Percentiles rank a stretch among this genome's conserved stretches.
These are phyloP conservation scores for Macadamia tetraphylla DNA, from an alignment of 164 flowering plant species.

Conservation along the genomic window DNA sequence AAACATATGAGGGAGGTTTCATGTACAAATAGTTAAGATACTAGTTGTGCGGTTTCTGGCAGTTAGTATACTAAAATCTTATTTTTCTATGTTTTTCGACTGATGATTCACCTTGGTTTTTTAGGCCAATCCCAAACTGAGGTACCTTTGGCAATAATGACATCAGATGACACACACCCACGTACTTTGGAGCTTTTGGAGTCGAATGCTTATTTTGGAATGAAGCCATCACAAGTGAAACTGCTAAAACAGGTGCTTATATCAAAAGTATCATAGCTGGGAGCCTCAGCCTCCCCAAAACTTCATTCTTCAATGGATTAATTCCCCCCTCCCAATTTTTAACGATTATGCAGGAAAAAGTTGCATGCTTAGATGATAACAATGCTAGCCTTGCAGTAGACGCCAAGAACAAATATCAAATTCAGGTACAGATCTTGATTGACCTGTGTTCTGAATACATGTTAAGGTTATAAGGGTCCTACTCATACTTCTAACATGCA, in stretches of 20 bases:
- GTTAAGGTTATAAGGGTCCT: neutral
- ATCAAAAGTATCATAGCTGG: neutral
- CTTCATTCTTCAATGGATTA: neutral
- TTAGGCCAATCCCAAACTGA: conserved; percentile 46
- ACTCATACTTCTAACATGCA: neutral
- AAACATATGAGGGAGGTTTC: no score
- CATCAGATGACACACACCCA: conserved; percentile 94
- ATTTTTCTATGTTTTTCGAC: conserved; percentile 2
- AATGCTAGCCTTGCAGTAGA: conserved; percentile 93
- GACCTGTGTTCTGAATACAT: neutral
- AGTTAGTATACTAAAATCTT: neutral
- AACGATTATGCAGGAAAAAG: conserved; percentile 70
- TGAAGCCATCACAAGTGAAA: conserved; percentile 76
- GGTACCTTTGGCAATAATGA: conserved; percentile 92
- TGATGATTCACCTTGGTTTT: conserved; percentile 14
- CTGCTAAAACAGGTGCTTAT: conserved; percentile 84
- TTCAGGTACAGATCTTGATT: conserved; percentile 57
- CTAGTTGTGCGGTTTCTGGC: no score
- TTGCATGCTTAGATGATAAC: conserved; percentile 94
- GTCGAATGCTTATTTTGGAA: conserved; percentile 88
- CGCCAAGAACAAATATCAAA: conserved; percentile 63
- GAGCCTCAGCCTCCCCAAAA: neutral
- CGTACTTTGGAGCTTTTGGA: conserved; percentile 67
- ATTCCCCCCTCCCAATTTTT: neutral
- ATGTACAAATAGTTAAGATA: no score